Evolutionary conservation across 2,329 filamentous ascomycete species (phyloP).

Genomic region (Myriosclerotinia curreyana): DNA sequence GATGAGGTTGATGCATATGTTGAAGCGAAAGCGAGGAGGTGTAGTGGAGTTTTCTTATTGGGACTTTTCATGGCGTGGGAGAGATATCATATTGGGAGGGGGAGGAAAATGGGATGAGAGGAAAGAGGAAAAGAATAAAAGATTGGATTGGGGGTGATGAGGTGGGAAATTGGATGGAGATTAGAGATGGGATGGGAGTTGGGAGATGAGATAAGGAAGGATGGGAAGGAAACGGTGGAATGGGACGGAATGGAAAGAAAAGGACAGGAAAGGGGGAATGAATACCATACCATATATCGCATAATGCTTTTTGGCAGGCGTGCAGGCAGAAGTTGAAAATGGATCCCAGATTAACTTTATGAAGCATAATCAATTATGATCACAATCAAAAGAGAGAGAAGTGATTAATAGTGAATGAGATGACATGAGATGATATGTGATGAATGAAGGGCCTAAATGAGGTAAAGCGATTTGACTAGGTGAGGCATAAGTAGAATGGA

Average conservation of each 20-base stretch:
- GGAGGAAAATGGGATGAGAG: background rate
- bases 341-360: conserved; percentile 9
- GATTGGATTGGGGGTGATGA: background rate
- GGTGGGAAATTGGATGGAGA: background rate
- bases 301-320: background rate
- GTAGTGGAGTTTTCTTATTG: conserved; percentile 11
- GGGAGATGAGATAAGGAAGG: background rate
- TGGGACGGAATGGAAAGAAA: background rate
- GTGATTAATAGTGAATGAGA: no score
- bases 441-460: no score
- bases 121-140: background rate
- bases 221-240: background rate
- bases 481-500: no score
- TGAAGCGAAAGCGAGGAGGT: background rate
- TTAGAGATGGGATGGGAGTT: background rate
- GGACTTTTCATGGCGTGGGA: conserved; percentile 3
- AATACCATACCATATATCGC: conserved; percentile 15
- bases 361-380: background rate
- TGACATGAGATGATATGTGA: no score
- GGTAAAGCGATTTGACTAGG: no score
- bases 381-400: no score
- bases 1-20: background rate
- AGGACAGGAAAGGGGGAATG: background rate
- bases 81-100: conserved; percentile 6
- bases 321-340: conserved; percentile 6